A percentile compares a stretch with the other conserved stretches of the same genome.
These are phyloP conservation scores for Dictyostelium discoideum DNA, from an alignment of 78 protist genomes.

Conservation along the genomic window DNA sequence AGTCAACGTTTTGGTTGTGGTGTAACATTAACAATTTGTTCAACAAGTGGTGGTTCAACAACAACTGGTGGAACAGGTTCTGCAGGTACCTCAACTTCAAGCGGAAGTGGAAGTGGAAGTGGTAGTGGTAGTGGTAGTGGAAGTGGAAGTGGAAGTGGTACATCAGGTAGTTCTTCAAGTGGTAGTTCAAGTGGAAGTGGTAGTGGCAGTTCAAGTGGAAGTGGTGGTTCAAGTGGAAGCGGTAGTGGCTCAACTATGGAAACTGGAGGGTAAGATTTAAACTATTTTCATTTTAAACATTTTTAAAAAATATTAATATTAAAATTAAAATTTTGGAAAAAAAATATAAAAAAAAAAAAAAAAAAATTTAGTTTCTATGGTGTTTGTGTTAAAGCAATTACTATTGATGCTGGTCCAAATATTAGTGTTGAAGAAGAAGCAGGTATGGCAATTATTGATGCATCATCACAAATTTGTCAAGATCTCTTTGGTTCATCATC, in stretches of 20 bases:
- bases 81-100: background rate
- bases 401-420: conserved; percentile 68
- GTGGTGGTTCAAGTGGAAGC: no score
- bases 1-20: conserved; percentile 68
- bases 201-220: background rate
- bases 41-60: conserved; percentile 33
- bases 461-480: conserved; percentile 43
- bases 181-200: conserved; percentile 17
- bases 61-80: conserved; percentile 20
- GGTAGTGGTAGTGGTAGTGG: background rate
- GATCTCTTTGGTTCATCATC: conserved; percentile 3
- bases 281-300: no score
- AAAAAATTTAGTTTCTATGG: background rate
- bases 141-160: background rate
- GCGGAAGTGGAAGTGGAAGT: conserved; percentile 34
- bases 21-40: conserved; percentile 26
- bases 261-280: background rate
- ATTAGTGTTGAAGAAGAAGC: conserved; percentile 62
- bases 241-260: background rate
- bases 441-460: conserved; percentile 63
- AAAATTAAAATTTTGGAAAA: background rate
- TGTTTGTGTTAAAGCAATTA: conserved; percentile 54
- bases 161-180: conserved; percentile 36
- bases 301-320: background rate
- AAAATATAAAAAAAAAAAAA: no score